These are phyloP conservation scores for Xanthoconium purpureum DNA, from an alignment of 768 basidiomycete genomes.

Conservation along the genomic window DNA sequence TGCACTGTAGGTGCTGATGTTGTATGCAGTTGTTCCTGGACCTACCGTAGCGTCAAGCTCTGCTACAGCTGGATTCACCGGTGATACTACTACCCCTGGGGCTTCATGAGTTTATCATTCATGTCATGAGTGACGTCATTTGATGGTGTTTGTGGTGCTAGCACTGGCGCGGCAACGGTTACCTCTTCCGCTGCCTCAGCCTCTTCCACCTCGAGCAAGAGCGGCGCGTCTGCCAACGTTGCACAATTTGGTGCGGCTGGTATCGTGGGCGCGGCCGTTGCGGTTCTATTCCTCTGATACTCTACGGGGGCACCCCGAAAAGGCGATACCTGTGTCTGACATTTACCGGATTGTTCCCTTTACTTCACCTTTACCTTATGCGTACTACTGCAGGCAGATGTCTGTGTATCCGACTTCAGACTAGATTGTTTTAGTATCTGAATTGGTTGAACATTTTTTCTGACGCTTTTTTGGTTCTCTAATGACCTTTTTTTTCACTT, in stretches of 20 bases:
- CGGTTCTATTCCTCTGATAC: slow-evolving; percentile 37
- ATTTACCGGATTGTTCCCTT: too few species aligned
- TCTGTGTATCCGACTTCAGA: background rate
- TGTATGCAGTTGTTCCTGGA: slow-evolving; percentile 21
- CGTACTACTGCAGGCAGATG: too few species aligned
- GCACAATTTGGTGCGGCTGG: slow-evolving; percentile 46
- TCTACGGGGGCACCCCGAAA: slow-evolving; percentile 2
- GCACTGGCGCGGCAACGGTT: background rate
- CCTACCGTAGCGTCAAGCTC: slow-evolving; percentile 6
- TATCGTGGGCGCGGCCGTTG: slow-evolving; percentile 32
- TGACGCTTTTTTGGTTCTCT: background rate
- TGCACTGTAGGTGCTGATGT: slow-evolving; percentile 12
- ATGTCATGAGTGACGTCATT: background rate
- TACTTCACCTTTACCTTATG: too few species aligned
- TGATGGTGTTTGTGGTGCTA: slow-evolving; percentile 4
- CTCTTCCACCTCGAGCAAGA: slow-evolving; percentile 28
- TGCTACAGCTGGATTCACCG: too few species aligned
- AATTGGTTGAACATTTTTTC: background rate
- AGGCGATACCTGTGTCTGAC: slow-evolving; percentile 19
- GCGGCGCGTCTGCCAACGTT: slow-evolving; percentile 40
- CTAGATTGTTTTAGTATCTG: slow-evolving; percentile 2
- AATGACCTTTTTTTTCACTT: background rate
- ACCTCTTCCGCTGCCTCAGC: slow-evolving; percentile 6
- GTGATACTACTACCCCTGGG: background rate
- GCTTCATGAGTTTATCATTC: slow-evolving; percentile 18